Evolutionary conservation across 441 rosid genomes (phyloP), one percentile per base, ranked within the genome.

Genomic region (Daphne laureola): DNA sequence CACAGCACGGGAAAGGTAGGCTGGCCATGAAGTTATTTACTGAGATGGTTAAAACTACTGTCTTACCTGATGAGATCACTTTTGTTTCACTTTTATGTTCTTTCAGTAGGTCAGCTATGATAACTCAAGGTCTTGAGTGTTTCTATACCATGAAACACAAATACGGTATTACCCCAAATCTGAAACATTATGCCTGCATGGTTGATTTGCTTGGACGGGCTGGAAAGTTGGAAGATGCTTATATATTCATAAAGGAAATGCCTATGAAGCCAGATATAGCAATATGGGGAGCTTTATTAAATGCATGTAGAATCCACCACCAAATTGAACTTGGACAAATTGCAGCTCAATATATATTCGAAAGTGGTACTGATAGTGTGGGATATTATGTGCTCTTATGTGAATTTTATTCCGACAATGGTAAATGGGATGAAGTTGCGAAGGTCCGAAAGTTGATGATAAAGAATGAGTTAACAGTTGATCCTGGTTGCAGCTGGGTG

Each of bases 401-500:
- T 58, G 82, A 88, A 67, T 71, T 86, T 12, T 92, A 88, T 67
- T 81, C 84, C 35, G 82, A 78, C 43, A 67, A 75, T 71, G 81
- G 79, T 49, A 76, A 66, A 72, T 91, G 96, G 98, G 79, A 77
- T 66, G 79, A 77, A 63, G 87, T 86, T 67, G 84, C 86, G 2
- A 73, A 75, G 72, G 83, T 88, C 61, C 77, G 87, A 69, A 75
- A 71, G 58, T 69, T 62, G 57, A 88, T 92, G 96, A 82, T 73
- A 67, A 89, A 78, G 63, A 76, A 71, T 60, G 91, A 89, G 53
- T 77, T 92, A 61, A 78, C 68, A 11, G 67, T 81, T 67, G 96
- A 92, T 77, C 81, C 95, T 21, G 98, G 96, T 11, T 92, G 96
- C 73, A 84, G 98, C 71, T 91, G 96, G 96, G 87, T 88, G 36